Evolutionary conservation across 1,284 basidiomycete species (phyloP), one percentile per base, ranked within the genome.

Genomic region (Malassezia psittaci): DNA sequence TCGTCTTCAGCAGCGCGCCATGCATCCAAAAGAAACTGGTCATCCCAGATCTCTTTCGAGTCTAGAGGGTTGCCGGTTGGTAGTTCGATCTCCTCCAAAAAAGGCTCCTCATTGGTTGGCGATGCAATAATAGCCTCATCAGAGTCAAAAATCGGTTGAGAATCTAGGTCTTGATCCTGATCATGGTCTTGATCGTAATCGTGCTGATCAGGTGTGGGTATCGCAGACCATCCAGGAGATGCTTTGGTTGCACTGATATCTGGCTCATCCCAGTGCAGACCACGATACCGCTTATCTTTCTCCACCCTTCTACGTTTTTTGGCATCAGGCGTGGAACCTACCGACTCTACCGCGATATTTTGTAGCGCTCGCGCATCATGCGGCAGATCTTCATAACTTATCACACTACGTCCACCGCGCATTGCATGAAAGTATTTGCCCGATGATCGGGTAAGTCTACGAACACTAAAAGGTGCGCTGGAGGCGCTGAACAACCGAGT

Each of bases 31-130:
- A 63, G 48, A n/a, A 49, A 53, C 6, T 18, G 41, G 44, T 63
- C 61, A 51, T 63, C 61, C 61, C 61, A 63, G 3, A 63, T 44
- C 8, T 63, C 58, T 12, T 52, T 45, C 3, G 50, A 37, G 3
- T 40, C 39, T 9, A 53, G 45, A 24, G 41, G 39, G 18, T 21
- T 21, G 19, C 33, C 43, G 34, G n/a, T 44, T 16, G 41, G 45
- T 24, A 24, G n/a, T 32, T 35, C 24, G 18, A 43, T 36, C 15
- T 12, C 18, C 6, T 40, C 44, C 10, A 51, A 19, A 29, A 57
- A 49, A 8, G 50, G 45, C 4, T 51, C 24, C 7, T 52, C 40
- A 16, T 37, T 37, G 15, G 34, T 34, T 1, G 55, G 55, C 41
- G 55, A 52, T 5, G 55, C 55, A 9, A 57, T 29, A 36, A 57